Evolutionary conservation across 768 basidiomycete genomes (phyloP), one percentile per base, ranked within the genome.

Genomic region (Trametes coccinea): DNA sequence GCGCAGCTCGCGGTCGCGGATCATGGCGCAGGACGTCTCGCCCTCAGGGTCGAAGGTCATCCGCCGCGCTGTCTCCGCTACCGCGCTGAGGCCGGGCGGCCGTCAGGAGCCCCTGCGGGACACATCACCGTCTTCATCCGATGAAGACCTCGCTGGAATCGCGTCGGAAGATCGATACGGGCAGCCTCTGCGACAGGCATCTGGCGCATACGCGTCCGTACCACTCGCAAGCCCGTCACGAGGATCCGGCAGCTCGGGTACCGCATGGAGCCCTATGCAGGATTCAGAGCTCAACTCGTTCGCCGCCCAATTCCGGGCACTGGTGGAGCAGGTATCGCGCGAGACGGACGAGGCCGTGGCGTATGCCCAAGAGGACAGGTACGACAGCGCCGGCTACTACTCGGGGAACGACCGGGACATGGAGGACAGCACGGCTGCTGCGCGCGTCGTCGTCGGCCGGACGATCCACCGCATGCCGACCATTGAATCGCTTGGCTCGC

Each of bases 381-480:
- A 59, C 53, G 29, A 31, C 60, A 0, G 27, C 29, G 49, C 34
- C 64, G 13, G 43, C 14, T 40, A 50, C 39, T 46, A 45, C 44
- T 47, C 50, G 31, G 41, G 46, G 51, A 29, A 50, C n/a, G 51
- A 53, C 49, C 40, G 56, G 37, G 55, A 61, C 48, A 76, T 6
- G 11, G 34, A 37, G 34, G 6, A 11, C 34, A 76, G 17, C 39
- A 22, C 14, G 41, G 76, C 79, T 22, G 83, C 83, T 41, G 79
- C 81, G 59, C 78, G 81, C 55, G 76, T 90, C 33, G 79, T 92
- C 51, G 75, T 92, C 57, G 87, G 89, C 55, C 78, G 81, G 27
- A 82, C 78, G 66, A 80, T 92, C 46, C 79, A 82, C 53, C 87
- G 90, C 41, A 90, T 92, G 90, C 86, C 89, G 17, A 92, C 90